Base-by-base conservation (phyloP, 2,329 filamentous ascomycete species). In the Nemania sp. region DNA sequence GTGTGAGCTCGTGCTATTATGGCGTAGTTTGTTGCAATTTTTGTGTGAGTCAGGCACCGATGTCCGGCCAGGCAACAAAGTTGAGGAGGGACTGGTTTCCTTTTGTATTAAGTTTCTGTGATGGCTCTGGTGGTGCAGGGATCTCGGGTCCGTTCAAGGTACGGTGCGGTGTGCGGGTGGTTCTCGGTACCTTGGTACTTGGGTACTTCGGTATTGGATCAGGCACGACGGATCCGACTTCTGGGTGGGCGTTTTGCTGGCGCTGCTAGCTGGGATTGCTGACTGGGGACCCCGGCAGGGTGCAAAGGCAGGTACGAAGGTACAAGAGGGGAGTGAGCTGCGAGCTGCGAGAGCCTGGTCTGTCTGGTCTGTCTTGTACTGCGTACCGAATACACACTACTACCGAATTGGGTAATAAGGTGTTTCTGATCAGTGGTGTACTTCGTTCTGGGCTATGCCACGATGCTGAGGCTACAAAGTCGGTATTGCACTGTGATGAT, bases 21-120 rank as follows among this genome's bases (percentile, higher is more conserved):
- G 77, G 77, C 76, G 76, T 79, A 76, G 63, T 60, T 43, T 70
- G 59, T 63, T 64, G 64, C 59, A 26, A 66, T 76, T 69, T 59
- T 75, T 75, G 74, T 75, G 76, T 79, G 77, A 79, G 76, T 79
- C 77, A 79, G 77, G 77, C 77, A 77, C 77, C 77, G 73, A 77
- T 72, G 53, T 77, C 72, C 76, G 77, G 74, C 67, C 74, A 76
- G 76, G 74, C 74, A 74, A 69, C 71, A 68, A 72, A 70, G 61
- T 58, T 62, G 71, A 72, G 65, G 71, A 75, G 73, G 72, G 67
- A 72, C 72, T 66, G 68, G 69, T 69, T 69, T 58, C 73, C 75
- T 76, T 76, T 74, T 77, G 76, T 78, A 77, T 69, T 72, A 73
- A 74, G 18, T 70, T 29, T 68, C 60, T 72, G 69, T 64, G 74